Evolutionary conservation across 495 filamentous ascomycete genomes (phyloP), one percentile per base, ranked within the genome.

Genomic region (Xylaria longipes): DNA sequence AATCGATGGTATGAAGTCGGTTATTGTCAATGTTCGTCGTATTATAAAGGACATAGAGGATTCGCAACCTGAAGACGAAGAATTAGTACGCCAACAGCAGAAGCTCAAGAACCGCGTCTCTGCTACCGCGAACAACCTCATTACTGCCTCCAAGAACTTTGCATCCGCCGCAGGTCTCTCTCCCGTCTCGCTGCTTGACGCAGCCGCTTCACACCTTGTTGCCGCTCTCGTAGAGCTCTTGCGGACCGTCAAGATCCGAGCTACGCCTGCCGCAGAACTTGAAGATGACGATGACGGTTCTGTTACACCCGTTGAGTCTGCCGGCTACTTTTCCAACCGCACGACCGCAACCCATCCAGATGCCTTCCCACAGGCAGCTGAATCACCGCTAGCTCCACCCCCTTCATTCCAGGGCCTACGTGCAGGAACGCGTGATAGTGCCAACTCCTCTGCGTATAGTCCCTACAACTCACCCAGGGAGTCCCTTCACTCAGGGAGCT

Each of bases 131-230:
- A 99, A 98, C 85, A 97, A 97, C 74, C 82, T 98, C 69, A 97
- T 97, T 72, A 98, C 94, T 17, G 94, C 95, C 4, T 91, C 92
- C 27, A 97, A 95, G 84, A 97, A 97, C 75, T 97, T 95, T 79
- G 91, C 93, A 45, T 84, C 84, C 27, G 90, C 93, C 1, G 88
- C 86, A 41, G 96, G 96, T 22, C 85, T 99, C n/a, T 95, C 93
- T 5, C 96, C 97, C 2, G 92, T 99, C n/a, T 97, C 93, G 3
- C 82, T 99, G 27, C 84, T 99, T 20, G 96, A 99, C 82, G 96
- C 96, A 14, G 96, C 96, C 11, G 95, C 95, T n/a, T 95, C 93
- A 17, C 94, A 99, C 82, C 84, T 99, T 29, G 92, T 92, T 12
- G 89, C 92, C 6, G 90, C 93, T 3, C 87, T 98, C 8, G 91